phyloP scores from a whole-genome alignment of 192 early-diverging fungal species.

The Chytriomyces sp. region DNA sequence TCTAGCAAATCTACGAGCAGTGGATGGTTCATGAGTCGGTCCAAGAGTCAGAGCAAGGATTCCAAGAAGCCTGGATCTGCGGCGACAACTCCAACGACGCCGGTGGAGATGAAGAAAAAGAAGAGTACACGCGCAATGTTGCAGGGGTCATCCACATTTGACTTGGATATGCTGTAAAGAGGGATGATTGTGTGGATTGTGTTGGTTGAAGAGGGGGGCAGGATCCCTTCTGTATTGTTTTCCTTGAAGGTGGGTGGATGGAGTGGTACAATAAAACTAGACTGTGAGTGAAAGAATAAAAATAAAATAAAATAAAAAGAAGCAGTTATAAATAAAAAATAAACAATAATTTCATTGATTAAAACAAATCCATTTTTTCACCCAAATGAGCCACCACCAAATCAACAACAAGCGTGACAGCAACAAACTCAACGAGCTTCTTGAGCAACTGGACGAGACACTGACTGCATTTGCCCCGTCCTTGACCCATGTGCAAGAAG shows the following conservation, averaged over 20 bases:
- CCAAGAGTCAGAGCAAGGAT: conserved; percentile 1
- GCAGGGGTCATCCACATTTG: not conserved
- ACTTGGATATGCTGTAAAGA: not conserved
- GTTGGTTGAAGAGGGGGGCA: no score
- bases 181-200: no score
- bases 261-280: not conserved
- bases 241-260: not conserved
- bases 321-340: no score
- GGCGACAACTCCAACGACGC: no score
- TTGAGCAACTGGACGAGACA: not conserved
- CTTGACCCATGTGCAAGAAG: not conserved
- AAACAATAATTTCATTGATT: no score
- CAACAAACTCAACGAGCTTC: not conserved
- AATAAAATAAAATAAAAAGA: no score
- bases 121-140: not conserved
- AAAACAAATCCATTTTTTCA: not conserved
- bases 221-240: not conserved
- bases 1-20: not conserved
- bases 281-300: not conserved
- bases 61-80: not conserved
- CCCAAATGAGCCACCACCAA: not conserved
- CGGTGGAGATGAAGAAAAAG: not conserved
- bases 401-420: not conserved
- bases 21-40: not conserved
- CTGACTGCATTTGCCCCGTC: not conserved